Evolutionary conservation across 1,284 basidiomycete species (phyloP), one percentile per base, ranked within the genome.

Genomic region (Fomes fomentarius): DNA sequence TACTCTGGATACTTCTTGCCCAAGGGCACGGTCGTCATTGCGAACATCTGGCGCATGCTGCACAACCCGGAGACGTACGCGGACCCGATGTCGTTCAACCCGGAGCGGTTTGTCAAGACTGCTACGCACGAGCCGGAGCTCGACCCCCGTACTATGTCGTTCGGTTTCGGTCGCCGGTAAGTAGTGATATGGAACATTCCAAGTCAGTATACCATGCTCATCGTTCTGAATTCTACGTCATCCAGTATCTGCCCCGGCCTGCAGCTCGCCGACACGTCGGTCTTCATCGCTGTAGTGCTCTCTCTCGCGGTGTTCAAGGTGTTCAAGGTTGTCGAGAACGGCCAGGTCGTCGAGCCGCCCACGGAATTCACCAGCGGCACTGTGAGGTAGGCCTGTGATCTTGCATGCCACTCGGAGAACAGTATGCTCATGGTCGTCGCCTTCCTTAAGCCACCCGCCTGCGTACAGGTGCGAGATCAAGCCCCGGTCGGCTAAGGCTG

Each of bases 391-490:
- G 61, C 52, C 19, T 33, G 2, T 33, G 31, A 11, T 33, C 11
- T 15, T 33, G 2, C 5, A 5, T 33, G 31, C 11, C 15, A 2
- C 2, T 15, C n/a, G n/a, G n/a, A n/a, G n/a, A 10, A 19, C 11
- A 10, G 4, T 10, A 1, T 41, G 28, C 21, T 44, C 15, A 51
- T 15, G 42, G 14, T 33, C 35, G 46, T 37, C 39, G n/a, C 26
- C 42, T 26, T 19, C 39, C 42, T 42, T 10, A 4, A 58, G 70
- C 54, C 69, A 71, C 52, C 69, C 71, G 4, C 60, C 63, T 26
- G 68, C 69, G 0, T 73, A 70, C 64, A 58, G 65, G 50, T 71
- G 69, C 54, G 56, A 60, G 30, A 66, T 74, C 34, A 69, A 62
- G 42, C 69, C 70, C 6, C 58, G 71, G 19, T 68, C 63, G 4